phyloP scores from a whole-genome alignment of 2,329 filamentous ascomycete species.

The Fusarium sp. region DNA sequence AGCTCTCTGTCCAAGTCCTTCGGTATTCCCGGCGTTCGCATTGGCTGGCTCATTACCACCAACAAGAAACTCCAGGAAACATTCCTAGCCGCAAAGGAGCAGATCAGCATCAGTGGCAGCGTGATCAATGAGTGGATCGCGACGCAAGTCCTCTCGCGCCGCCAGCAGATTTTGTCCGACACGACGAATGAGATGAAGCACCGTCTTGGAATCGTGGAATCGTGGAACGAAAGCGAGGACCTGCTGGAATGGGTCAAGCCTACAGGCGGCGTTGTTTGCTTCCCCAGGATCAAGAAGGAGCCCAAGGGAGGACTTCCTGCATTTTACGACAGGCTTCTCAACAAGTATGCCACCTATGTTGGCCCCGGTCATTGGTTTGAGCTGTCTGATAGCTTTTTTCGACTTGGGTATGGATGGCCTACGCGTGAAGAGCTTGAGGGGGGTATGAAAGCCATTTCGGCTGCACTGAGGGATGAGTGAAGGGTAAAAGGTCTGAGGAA shows the following conservation, averaged over 20 bases:
- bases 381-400: neutral
- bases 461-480: no score
- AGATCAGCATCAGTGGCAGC: slow-evolving; percentile 9
- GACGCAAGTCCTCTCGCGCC: neutral
- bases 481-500: no score
- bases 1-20: slow-evolving; percentile 6
- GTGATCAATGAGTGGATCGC: slow-evolving; percentile 9
- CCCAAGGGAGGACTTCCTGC: neutral
- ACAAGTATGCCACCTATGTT: neutral
- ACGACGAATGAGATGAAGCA: neutral
- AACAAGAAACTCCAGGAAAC: neutral
- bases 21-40: neutral
- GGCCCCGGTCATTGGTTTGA: slow-evolving; percentile 16
- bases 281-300: neutral
- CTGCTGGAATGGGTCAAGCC: slow-evolving; percentile 12
- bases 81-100: slow-evolving; percentile 3
- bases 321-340: neutral
- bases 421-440: slow-evolving; percentile 5
- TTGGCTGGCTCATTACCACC: neutral
- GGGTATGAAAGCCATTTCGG: slow-evolving; percentile 2
- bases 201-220: slow-evolving; percentile 1
- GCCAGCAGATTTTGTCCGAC: neutral
- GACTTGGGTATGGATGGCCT: slow-evolving; percentile 12
- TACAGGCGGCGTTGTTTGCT: slow-evolving; percentile 4
- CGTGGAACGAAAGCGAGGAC: slow-evolving; percentile 4